Conservation (phyloP, 257 asterid species). For the Salvia miltiorrhiza region DNA sequence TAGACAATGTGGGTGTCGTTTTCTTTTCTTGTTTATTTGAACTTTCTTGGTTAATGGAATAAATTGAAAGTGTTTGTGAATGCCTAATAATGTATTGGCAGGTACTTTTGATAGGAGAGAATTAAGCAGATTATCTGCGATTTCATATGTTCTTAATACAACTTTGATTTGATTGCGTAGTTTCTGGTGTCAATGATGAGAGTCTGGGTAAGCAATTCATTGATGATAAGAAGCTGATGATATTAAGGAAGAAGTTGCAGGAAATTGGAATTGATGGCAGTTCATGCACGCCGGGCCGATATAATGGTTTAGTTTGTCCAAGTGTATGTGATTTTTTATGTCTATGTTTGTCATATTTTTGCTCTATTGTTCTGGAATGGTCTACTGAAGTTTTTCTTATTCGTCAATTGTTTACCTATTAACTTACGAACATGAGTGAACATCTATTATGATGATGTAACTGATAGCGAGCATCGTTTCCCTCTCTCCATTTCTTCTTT, state of each 20-base stretch:
- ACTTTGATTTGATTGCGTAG: conserved; percentile 25
- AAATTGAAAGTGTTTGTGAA: too few relatives aligned
- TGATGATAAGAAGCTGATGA: conserved; percentile 32
- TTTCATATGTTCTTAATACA: background rate
- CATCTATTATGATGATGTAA: background rate
- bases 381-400: background rate
- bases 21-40: conserved; percentile 3
- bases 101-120: background rate
- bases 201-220: conserved; percentile 33
- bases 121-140: background rate
- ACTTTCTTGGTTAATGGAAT: background rate
- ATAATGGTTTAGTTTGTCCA: conserved; percentile 59
- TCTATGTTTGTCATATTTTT: conserved; percentile 2
- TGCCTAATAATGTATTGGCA: background rate
- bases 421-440: background rate
- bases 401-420: background rate
- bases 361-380: background rate
- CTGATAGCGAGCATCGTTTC: background rate
- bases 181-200: conserved; percentile 41
- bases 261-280: conserved; percentile 49
- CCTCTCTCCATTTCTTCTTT: background rate
- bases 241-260: conserved; percentile 48
- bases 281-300: conserved; percentile 64
- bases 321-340: conserved; percentile 38
- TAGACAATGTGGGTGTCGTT: conserved; percentile 38